Evolutionary conservation across 2,329 filamentous ascomycete species (phyloP).

Genomic region (Botrytis paeoniae): DNA sequence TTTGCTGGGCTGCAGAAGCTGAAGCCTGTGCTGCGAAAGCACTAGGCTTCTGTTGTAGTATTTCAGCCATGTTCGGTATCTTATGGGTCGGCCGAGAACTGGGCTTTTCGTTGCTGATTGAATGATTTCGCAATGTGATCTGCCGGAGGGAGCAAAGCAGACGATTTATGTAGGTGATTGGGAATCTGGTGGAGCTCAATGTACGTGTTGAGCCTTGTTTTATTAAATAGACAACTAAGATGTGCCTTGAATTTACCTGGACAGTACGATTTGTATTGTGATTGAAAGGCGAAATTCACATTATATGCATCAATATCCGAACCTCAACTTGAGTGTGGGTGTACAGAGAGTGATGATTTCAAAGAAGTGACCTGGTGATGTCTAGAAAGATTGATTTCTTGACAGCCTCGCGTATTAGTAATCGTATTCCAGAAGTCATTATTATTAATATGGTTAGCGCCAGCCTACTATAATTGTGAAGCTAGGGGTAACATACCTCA

Average conservation of each 20-base stretch:
- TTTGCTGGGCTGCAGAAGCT: constrained; percentile 36
- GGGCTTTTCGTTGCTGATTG: neutral
- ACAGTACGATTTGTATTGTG: neutral
- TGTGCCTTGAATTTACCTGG: neutral
- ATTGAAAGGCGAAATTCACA: neutral
- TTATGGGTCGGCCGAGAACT: neutral
- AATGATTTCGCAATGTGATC: neutral
- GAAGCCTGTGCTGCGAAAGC: constrained; percentile 20
- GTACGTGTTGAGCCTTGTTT: neutral
- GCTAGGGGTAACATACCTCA: neutral
- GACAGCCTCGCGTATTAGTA: constrained; percentile 16
- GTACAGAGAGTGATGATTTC: neutral
- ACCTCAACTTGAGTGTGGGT: neutral
- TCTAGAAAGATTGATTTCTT: neutral
- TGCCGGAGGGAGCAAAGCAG: constrained; percentile 3
- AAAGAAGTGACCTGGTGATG: neutral
- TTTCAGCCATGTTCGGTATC: constrained; percentile 13
- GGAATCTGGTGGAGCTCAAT: constrained; percentile 8
- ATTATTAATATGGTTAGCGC: neutral
- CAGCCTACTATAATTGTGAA: neutral
- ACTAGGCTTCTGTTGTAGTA: constrained; percentile 14
- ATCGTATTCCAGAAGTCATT: neutral
- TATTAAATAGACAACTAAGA: neutral
- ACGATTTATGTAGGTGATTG: neutral
- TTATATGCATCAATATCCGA: neutral